These are phyloP conservation scores for Colletotrichum tanaceti DNA, from an alignment of 2,329 filamentous ascomycete species.

Conservation along the genomic window DNA sequence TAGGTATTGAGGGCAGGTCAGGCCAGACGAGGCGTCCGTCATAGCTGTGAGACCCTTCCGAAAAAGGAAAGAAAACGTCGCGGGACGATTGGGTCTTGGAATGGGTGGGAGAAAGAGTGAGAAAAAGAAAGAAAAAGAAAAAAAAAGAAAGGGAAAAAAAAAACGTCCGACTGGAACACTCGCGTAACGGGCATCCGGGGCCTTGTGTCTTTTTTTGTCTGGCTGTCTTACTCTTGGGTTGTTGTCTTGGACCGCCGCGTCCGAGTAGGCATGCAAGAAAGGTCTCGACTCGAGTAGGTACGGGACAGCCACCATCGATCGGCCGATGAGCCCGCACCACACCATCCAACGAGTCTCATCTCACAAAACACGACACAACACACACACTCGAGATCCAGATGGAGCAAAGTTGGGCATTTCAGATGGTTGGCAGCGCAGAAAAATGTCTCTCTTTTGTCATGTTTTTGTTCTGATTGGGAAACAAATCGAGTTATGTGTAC, in stretches of 20 bases:
- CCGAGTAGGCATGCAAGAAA: not conserved
- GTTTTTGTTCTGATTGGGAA: conserved; percentile 9
- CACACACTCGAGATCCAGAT: not conserved
- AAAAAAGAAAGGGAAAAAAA: not conserved
- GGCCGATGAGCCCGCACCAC: not conserved
- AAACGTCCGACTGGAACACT: conserved; percentile 19
- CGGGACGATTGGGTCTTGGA: too few relatives aligned
- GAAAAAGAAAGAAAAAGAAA: too few relatives aligned
- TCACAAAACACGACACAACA: not conserved
- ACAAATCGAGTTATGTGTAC: conserved; percentile 28
- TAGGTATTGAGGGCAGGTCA: too few relatives aligned
- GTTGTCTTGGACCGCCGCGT: not conserved
- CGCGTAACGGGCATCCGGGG: not conserved
- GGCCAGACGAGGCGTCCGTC: too few relatives aligned
- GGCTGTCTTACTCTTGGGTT: conserved; percentile 12
- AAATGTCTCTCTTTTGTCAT: not conserved
- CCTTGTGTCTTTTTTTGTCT: not conserved
- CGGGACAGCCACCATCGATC: conserved; percentile 2
- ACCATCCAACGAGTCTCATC: not conserved
- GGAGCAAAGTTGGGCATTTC: not conserved
- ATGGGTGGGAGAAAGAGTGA: too few relatives aligned
- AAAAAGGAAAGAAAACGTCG: conserved; percentile 6
- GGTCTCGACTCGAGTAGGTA: not conserved
- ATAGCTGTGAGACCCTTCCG: too few relatives aligned
- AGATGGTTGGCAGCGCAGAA: conserved; percentile 26